Evolutionary conservation across 2,329 filamentous ascomycete species (phyloP).

Genomic region (Acrodontium crateriforme): DNA sequence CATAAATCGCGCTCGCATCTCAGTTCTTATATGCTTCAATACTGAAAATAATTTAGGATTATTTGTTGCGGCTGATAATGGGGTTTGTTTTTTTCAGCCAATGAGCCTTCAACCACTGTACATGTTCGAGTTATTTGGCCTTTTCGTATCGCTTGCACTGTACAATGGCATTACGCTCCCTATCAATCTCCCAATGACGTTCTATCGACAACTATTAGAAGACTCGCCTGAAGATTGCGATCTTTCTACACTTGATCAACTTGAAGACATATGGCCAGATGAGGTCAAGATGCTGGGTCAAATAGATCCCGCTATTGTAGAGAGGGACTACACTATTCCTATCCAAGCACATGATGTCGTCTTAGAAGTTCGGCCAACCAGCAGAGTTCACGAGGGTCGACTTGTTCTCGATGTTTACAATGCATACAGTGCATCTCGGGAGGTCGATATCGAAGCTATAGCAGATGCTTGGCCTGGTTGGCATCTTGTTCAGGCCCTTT

Average conservation of each 20-base stretch:
- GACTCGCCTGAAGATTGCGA: slow-evolving; percentile 33
- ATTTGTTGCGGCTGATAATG: slow-evolving; percentile 58
- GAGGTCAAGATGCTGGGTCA: slow-evolving; percentile 60
- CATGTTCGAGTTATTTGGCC: slow-evolving; percentile 79
- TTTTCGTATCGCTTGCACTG: slow-evolving; percentile 77
- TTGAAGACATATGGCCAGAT: slow-evolving; percentile 77
- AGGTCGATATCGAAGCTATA: slow-evolving; percentile 34
- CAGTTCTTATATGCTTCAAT: slow-evolving; percentile 1
- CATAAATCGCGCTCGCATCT: background rate
- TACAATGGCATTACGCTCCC: slow-evolving; percentile 90
- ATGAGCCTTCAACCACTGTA: slow-evolving; percentile 69
- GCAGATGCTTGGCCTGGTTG: slow-evolving; percentile 62
- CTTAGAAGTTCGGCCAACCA: too few relatives aligned
- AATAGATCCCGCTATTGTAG: too few relatives aligned
- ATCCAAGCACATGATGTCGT: too few relatives aligned
- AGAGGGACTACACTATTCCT: too few relatives aligned
- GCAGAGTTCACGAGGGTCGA: too few relatives aligned
- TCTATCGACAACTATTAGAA: slow-evolving; percentile 69
- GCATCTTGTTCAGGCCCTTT: slow-evolving; percentile 23
- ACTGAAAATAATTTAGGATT: slow-evolving; percentile 57
- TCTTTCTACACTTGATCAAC: slow-evolving; percentile 19
- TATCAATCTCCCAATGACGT: slow-evolving; percentile 69
- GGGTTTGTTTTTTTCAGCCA: slow-evolving; percentile 79
- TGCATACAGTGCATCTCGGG: too few relatives aligned
- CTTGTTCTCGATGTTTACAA: too few relatives aligned